Evolutionary conservation across 306 rosid species (phyloP).

Genomic region (Glycine tomentella): DNA sequence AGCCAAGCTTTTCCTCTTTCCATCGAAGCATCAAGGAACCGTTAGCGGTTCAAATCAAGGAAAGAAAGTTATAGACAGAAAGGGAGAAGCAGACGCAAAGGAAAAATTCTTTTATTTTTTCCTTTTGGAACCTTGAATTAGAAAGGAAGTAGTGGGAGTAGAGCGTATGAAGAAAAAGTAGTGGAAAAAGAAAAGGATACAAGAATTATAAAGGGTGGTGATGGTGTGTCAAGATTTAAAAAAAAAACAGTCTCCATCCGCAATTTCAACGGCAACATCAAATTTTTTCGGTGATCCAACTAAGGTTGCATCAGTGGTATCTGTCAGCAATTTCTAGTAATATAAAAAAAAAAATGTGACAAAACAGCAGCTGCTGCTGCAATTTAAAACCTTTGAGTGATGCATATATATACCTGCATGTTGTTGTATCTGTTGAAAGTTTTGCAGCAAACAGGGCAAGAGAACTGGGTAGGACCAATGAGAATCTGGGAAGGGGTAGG

Average conservation of each 20-base stretch:
- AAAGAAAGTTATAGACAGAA: constrained; percentile 50
- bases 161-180: background rate
- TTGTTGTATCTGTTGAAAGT: constrained; percentile 98
- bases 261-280: background rate
- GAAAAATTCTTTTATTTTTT: background rate
- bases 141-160: constrained; percentile 2
- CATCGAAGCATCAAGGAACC: constrained; percentile 56
- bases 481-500: constrained; percentile 99
- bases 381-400: background rate
- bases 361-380: background rate
- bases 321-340: background rate
- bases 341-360: background rate
- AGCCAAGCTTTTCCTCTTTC: constrained; percentile 52
- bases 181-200: background rate
- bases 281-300: background rate
- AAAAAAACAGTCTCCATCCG: background rate
- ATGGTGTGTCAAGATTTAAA: background rate
- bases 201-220: background rate
- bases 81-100: constrained; percentile 45
- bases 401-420: constrained; percentile 76
- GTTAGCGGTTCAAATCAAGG: constrained; percentile 61
- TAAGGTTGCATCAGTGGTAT: background rate
- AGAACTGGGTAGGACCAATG: constrained; percentile 97
- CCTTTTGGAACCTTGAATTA: constrained; percentile 31
- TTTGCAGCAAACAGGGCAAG: constrained; percentile 98